Evolutionary conservation across 768 basidiomycete genomes (phyloP), one percentile per base, ranked within the genome.

Genomic region (Tubosaeta sp.): DNA sequence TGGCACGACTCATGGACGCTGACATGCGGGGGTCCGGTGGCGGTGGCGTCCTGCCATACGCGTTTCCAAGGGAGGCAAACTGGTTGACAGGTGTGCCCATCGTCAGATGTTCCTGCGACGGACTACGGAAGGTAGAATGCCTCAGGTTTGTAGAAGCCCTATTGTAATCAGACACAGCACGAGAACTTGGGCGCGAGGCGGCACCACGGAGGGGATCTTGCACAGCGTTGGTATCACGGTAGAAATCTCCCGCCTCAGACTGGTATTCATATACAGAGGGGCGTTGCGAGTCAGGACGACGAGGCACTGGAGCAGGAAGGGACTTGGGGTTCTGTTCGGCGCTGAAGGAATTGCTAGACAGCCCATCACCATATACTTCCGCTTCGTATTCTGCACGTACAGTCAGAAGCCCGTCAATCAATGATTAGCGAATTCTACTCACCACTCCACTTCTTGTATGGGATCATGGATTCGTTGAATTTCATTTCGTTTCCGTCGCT

Each of bases 401-500:
- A 9, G 48, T 69, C 38, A 68, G 44, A 46, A 32, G 38, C 22
- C 12, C 6, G 52, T 44, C 18, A 27, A 42, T 36, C 3, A 21
- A 31, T 25, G 12, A 38, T 31, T 19, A 22, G 32, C 2, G 1
- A 39, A 44, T 25, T 4, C 4, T 14, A 73, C 82, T 39, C 61
- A 83, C 83, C 84, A 55, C 77, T 80, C 70, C 87, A 88, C 56
- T 79, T 83, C 71, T 81, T 81, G 62, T 87, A 76, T 5, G 86
- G 86, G 49, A 88, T 87, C 80, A 86, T 84, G 25, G 78, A 82
- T 44, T 88, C 87, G 57, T 83, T 82, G 72, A 84, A 88, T 54
- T 79, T 81, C 66, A 87, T 84, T 22, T 86, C 87, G 44, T 81
- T 82, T 44, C 72, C 77, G 5, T 57, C 59, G 14, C 16, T 41